phyloP scores from a whole-genome alignment of 768 basidiomycete genomes.

The Phanerochaete sordida region DNA sequence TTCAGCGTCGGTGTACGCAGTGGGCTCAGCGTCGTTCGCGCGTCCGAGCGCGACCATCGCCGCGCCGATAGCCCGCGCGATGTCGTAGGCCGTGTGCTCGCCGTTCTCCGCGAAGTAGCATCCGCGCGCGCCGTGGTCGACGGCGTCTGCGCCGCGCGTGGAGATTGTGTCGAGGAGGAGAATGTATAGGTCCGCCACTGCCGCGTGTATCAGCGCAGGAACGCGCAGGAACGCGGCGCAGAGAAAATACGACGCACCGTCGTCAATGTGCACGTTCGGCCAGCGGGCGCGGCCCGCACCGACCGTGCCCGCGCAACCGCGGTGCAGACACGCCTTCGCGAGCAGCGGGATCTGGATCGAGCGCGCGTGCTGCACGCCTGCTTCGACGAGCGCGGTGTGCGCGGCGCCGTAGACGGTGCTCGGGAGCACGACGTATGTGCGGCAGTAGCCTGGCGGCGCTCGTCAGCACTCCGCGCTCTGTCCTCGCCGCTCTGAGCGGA shows the following conservation, averaged over 20 bases:
- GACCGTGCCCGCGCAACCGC: slow-evolving; percentile 48
- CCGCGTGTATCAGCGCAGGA: no score
- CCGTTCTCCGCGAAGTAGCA: slow-evolving; percentile 27
- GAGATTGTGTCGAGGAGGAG: slow-evolving; percentile 37
- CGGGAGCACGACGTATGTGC: slow-evolving; percentile 49
- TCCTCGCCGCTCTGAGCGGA: no score
- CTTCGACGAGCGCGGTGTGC: slow-evolving; percentile 50
- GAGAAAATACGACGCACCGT: slow-evolving; percentile 29
- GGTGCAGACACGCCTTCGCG: slow-evolving; percentile 39
- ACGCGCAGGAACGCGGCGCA: no score
- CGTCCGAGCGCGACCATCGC: slow-evolving; percentile 27
- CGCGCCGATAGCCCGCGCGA: slow-evolving; percentile 32
- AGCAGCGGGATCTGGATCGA: slow-evolving; percentile 47
- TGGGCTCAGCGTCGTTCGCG: slow-evolving; percentile 31
- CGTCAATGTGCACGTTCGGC: slow-evolving; percentile 53
- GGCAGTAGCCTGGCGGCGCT: slow-evolving; percentile 37
- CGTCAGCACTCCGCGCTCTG: no score
- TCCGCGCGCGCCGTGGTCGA: slow-evolving; percentile 32
- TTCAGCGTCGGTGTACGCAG: slow-evolving; percentile 41
- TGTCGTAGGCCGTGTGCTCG: slow-evolving; percentile 25
- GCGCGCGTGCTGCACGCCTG: slow-evolving; percentile 46
- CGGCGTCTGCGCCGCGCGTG: slow-evolving; percentile 4
- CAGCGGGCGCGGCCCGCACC: slow-evolving; percentile 56
- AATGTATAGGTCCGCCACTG: slow-evolving; percentile 41
- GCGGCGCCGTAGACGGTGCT: slow-evolving; percentile 56